Base-by-base conservation (phyloP, 192 early-diverging fungal species). In the Thamnidium elegans region DNA sequence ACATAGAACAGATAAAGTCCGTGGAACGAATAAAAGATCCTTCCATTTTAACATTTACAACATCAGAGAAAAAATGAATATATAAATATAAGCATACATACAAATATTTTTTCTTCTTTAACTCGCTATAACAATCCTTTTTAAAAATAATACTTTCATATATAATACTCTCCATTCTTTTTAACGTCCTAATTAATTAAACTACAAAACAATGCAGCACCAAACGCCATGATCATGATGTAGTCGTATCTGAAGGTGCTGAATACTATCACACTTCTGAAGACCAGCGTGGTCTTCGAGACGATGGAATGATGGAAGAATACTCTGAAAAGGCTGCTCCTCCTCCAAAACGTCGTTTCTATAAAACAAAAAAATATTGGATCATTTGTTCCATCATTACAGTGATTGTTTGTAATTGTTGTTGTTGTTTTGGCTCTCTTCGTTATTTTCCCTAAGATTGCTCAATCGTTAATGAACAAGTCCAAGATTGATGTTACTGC, bases 371-470 rank as follows among this genome's bases (percentile, higher is more conserved):
- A 62, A 81, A 80, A 48, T 82, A 74, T 59, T 83, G 83, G 78
- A 77, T 77, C 58, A 75, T 82, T 51, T 86, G 83, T 65, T 65
- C 69, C n/a, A 71, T 78, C 34, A 50, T 81, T 50, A 74, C 67
- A 5, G 62, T 77, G 19, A 71, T 86, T 32, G 44, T 79, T n/a
- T 31, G 43, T 73, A 15, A 67, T 76, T 17, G 76, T 84, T 23
- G 66, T 81, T 8, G 74, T 85, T 10, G 74, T 71, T n/a, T 43
- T 86, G 7, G 68, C 65, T 11, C 50, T 84, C 21, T 83, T 83
- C 53, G 84, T 84, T 6, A 69, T 81, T 53, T 69, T 86, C 61
- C 84, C 84, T 17, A 75, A 68, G 58, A 66, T 84, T 36, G 80
- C 80, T 36, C 79, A 82, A 68, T 43, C 58, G 3, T 70, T 78